phyloP scores from a whole-genome alignment of 179 eudicot species.

The Pouteria campechiana region DNA sequence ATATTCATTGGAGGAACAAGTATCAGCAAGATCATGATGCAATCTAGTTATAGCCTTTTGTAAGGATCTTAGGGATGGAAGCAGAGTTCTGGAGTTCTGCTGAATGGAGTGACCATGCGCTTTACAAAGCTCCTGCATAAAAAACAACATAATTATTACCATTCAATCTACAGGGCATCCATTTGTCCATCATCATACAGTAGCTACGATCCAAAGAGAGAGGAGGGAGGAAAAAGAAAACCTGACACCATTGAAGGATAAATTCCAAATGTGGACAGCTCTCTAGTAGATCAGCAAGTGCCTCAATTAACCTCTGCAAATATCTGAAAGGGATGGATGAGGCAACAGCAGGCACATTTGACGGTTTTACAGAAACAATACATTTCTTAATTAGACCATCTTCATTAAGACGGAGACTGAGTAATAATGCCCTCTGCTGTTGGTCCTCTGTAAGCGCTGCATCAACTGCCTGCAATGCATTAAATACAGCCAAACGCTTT shows the following conservation, averaged over 20 bases:
- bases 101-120: slow-evolving; percentile 71
- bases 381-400: slow-evolving; percentile 70
- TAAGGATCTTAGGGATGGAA: slow-evolving; percentile 78
- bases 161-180: neutral
- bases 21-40: slow-evolving; percentile 91
- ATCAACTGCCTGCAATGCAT: slow-evolving; percentile 71
- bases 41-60: slow-evolving; percentile 74
- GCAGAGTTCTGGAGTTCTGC: slow-evolving; percentile 66
- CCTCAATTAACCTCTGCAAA: slow-evolving; percentile 78
- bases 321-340: slow-evolving; percentile 65
- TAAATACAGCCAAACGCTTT: no score
- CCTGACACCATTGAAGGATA: slow-evolving; percentile 92
- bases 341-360: slow-evolving; percentile 68
- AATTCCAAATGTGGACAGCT: slow-evolving; percentile 79
- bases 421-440: slow-evolving; percentile 67
- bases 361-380: slow-evolving; percentile 56
- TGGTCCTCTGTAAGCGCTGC: slow-evolving; percentile 69
- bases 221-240: slow-evolving; percentile 9
- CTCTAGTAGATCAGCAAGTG: slow-evolving; percentile 76
- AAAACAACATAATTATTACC: neutral
- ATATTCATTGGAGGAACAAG: slow-evolving; percentile 90
- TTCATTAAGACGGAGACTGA: slow-evolving; percentile 83
- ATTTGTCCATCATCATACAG: no score
- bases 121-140: slow-evolving; percentile 73
- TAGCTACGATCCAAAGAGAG: neutral